Conservation (phyloP, 23 red algal species). For the Gracilaria gracilis region DNA sequence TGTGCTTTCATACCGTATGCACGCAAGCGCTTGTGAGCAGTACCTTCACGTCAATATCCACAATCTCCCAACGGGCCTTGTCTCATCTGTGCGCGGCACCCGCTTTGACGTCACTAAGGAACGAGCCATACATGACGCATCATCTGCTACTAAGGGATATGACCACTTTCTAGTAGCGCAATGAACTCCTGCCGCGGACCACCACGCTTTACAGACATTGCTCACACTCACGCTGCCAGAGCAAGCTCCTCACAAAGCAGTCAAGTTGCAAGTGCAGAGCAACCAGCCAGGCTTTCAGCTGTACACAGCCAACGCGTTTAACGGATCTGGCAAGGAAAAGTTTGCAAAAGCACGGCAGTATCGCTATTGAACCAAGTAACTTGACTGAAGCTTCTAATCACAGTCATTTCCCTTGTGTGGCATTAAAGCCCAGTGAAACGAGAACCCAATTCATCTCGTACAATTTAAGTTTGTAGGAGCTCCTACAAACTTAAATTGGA, state of each 20-base stretch:
- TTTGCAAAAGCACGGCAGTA: slow-evolving; percentile 60
- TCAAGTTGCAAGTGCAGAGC: slow-evolving; percentile 62
- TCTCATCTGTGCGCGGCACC: slow-evolving; percentile 29
- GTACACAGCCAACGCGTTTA: slow-evolving; percentile 75
- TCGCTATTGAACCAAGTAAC: slow-evolving; percentile 63
- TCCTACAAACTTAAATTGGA: not conserved
- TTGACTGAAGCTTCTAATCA: slow-evolving; percentile 69
- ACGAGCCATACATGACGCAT: not conserved
- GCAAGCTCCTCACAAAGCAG: not conserved
- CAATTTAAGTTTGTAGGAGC: too few relatives aligned
- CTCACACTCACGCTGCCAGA: not conserved
- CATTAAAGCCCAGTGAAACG: slow-evolving; percentile 30
- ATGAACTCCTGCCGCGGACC: not conserved
- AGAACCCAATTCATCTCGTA: slow-evolving; percentile 48
- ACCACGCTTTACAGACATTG: slow-evolving; percentile 18
- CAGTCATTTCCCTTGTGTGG: slow-evolving; percentile 27
- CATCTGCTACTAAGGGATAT: not conserved
- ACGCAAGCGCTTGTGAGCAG: slow-evolving; percentile 29
- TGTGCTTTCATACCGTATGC: slow-evolving; percentile 35
- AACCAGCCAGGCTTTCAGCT: slow-evolving; percentile 86
- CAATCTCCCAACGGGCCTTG: slow-evolving; percentile 34
- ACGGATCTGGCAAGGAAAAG: slow-evolving; percentile 3
- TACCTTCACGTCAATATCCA: slow-evolving; percentile 50
- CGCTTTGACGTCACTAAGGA: slow-evolving; percentile 47
- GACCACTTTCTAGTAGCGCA: slow-evolving; percentile 46